Evolutionary conservation across 441 rosid species (phyloP), one percentile per base, ranked within the genome.

Genomic region (Biscutella laevigata): DNA sequence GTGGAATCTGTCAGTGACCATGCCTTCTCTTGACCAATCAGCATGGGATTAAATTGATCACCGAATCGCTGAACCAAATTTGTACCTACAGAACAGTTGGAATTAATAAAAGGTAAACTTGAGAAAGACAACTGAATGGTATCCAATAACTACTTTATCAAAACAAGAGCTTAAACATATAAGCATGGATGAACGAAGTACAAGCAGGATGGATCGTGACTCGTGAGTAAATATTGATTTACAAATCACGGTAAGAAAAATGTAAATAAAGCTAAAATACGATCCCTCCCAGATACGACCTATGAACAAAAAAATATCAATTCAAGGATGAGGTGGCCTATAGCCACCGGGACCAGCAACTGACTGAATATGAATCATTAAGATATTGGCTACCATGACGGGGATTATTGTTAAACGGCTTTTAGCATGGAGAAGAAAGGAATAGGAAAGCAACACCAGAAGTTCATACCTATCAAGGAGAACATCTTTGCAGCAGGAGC

Each of bases 31-130:
- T 86, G 79, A 73, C 74, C 94, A 74, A 86, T 77, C 60, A 92
- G 68, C 95, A 92, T 76, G 24, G 99, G 94, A 66, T 65, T 72
- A 73, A 92, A 92, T 47, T 92, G 99, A 76, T 92, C 99, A 64
- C 50, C 38, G 70, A 92, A 92, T 27, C 94, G 83, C 70, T 80
- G 80, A 0, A 74, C 77, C 81, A 92, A 80, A 84, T 80, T 82
- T 35, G 83, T 84, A 77, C 95, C 99, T 92, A 66, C 48, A 68
- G 47, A 59, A 43, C 38, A 66, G 16, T 36, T 27, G 22, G 6
- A 61, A 42, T 33, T 25, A 51, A 4, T 35, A 38, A 32, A 29
- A 26, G 19, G 68, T 9, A 36, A 61, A 28, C 21, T 46, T 13
- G 30, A 25, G 20, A 22, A 53, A 57, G 46, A 49, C 47, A 49